These are phyloP conservation scores for Zygosaccharomyces bailii DNA, from an alignment of 805 yeast genomes.

Conservation along the genomic window DNA sequence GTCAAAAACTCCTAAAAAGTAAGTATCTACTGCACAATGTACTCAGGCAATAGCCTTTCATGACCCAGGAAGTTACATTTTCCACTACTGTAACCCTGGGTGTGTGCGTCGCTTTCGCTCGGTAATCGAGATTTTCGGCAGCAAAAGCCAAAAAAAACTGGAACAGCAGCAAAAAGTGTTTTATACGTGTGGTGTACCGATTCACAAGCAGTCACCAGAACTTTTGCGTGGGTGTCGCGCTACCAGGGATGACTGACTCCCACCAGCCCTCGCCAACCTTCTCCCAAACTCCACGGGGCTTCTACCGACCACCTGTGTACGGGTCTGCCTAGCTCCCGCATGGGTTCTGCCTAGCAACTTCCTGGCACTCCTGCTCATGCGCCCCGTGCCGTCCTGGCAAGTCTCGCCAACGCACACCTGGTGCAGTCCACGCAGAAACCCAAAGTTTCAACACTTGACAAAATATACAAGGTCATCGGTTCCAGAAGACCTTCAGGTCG, in stretches of 20 bases:
- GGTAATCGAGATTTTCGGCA: background rate
- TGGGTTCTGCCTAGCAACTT: background rate
- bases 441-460: background rate
- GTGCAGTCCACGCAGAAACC: background rate
- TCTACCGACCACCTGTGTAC: background rate
- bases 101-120: background rate
- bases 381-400: background rate
- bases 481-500: background rate
- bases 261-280: background rate
- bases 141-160: background rate
- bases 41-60: background rate
- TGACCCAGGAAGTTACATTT: background rate
- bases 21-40: background rate
- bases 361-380: background rate
- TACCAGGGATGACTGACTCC: too few species aligned
- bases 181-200: conserved; percentile 1
- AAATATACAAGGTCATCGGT: background rate
- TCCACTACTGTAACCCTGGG: background rate
- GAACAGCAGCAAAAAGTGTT: background rate
- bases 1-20: background rate
- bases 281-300: background rate
- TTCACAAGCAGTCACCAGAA: conserved; percentile 4
- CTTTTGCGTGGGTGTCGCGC: conserved; percentile 2
- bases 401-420: background rate
- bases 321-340: conserved; percentile 1